These are phyloP conservation scores for Cardiospermum halicacabum DNA, from an alignment of 345 rosid species.

Conservation along the genomic window DNA sequence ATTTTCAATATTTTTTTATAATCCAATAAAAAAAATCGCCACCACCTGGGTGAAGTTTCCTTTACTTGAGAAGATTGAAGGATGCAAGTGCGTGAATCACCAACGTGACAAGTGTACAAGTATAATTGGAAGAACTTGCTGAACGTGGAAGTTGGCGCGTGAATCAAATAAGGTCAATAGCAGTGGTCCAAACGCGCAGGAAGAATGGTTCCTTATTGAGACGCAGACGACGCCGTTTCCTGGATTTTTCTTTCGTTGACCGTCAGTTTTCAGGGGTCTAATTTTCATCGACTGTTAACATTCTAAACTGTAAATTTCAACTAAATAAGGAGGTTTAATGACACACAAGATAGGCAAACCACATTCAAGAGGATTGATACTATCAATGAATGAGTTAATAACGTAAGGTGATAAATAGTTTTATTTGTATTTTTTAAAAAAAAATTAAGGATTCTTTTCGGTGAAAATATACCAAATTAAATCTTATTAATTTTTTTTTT, in stretches of 20 bases:
- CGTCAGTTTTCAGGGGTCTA: not conserved
- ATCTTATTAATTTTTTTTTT: no score
- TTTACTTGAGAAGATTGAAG: not conserved
- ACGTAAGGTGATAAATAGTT: no score
- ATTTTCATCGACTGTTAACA: no score
- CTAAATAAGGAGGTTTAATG: no score
- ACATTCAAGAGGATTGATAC: no score
- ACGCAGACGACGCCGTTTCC: slow-evolving; percentile 11
- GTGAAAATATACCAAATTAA: no score
- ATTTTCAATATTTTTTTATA: not conserved
- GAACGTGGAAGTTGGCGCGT: slow-evolving; percentile 5
- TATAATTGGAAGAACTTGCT: not conserved
- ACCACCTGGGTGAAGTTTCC: not conserved
- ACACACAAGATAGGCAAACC: no score
- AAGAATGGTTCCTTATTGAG: slow-evolving; percentile 1
- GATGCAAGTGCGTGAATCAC: not conserved
- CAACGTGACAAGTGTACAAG: not conserved
- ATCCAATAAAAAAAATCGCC: slow-evolving; percentile 10
- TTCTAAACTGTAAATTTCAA: no score
- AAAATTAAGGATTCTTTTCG: no score
- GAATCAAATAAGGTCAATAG: not conserved
- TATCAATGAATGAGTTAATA: no score
- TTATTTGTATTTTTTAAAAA: no score
- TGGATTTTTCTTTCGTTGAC: not conserved
- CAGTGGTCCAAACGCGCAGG: slow-evolving; percentile 8